Evolutionary conservation across 202 grass and related monocot genomes (phyloP).

Genomic region (Sporobolus alterniflorus): DNA sequence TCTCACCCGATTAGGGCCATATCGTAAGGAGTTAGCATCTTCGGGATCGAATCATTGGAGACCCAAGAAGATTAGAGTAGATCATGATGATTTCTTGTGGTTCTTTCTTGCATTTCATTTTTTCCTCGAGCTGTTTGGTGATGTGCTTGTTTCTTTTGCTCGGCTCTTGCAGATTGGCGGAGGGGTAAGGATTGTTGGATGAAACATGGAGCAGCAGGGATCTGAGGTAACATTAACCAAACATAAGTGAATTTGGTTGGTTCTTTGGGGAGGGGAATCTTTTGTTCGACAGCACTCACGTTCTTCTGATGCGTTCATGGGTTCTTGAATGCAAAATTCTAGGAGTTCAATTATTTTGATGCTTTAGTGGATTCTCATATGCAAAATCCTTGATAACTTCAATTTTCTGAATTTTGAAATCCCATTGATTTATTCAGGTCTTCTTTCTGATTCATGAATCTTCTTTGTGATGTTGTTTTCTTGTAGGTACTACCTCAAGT

Average conservation of each 20-base stretch:
- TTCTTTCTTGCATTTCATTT: neutral
- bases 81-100: slow-evolving; percentile 1
- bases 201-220: neutral
- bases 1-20: neutral
- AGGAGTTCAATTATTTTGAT: neutral
- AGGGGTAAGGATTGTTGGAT: neutral
- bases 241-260: slow-evolving; percentile 3
- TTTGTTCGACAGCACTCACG: neutral
- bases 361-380: neutral
- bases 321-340: neutral
- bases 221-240: slow-evolving; percentile 17
- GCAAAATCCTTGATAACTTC: neutral
- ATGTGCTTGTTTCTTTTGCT: neutral
- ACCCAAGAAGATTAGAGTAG: slow-evolving; percentile 2
- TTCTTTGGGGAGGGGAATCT: neutral
- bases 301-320: neutral
- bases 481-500: too few species aligned
- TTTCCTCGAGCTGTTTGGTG: neutral
- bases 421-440: too few species aligned
- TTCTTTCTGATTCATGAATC: too few species aligned
- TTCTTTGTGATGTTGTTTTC: too few species aligned
- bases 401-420: neutral
- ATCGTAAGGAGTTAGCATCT: slow-evolving; percentile 17
- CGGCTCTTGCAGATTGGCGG: slow-evolving; percentile 1
- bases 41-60: neutral